Conservation (phyloP, 1,284 basidiomycete genomes). For the Melanopsichium pennsylvanicum region DNA sequence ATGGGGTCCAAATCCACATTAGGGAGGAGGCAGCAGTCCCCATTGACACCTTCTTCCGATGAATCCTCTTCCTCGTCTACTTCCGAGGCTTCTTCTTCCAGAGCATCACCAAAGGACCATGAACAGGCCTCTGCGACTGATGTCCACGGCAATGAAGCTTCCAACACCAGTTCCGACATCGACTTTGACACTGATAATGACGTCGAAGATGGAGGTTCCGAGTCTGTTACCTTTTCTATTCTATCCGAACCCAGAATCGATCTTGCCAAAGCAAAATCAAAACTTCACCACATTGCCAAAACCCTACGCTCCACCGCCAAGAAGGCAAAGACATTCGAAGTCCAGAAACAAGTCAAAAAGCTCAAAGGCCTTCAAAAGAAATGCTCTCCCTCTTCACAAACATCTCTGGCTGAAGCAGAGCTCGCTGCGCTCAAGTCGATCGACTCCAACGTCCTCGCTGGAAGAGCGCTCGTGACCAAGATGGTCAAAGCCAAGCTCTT, state of each 20-base stretch:
- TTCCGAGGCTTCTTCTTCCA: slow-evolving; percentile 26
- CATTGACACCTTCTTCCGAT: neutral
- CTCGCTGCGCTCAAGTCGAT: slow-evolving; percentile 75
- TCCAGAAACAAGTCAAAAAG: slow-evolving; percentile 82
- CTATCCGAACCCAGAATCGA: slow-evolving; percentile 1
- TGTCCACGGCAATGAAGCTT: neutral
- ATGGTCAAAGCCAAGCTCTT: slow-evolving; percentile 53
- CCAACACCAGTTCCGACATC: neutral
- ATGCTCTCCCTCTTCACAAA: slow-evolving; percentile 57
- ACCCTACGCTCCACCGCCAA: slow-evolving; percentile 78
- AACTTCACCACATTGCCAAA: slow-evolving; percentile 73
- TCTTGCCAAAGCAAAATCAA: slow-evolving; percentile 22
- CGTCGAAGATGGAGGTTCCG: neutral
- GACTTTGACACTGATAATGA: neutral
- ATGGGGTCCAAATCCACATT: slow-evolving; percentile 4
- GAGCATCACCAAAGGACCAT: slow-evolving; percentile 6
- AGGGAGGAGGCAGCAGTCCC: slow-evolving; percentile 1
- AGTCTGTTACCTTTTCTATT: neutral
- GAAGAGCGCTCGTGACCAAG: slow-evolving; percentile 48
- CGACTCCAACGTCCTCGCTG: slow-evolving; percentile 37
- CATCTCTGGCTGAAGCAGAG: slow-evolving; percentile 70
- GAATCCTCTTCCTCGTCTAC: neutral
- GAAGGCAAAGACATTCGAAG: slow-evolving; percentile 82
- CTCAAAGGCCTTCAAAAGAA: slow-evolving; percentile 73
- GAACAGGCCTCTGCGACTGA: slow-evolving; percentile 6